Percentiles rank a stretch among this genome's conserved stretches.
phyloP scores from a whole-genome alignment of 2,329 filamentous ascomycete genomes.

The Tricladium varicosporioides region DNA sequence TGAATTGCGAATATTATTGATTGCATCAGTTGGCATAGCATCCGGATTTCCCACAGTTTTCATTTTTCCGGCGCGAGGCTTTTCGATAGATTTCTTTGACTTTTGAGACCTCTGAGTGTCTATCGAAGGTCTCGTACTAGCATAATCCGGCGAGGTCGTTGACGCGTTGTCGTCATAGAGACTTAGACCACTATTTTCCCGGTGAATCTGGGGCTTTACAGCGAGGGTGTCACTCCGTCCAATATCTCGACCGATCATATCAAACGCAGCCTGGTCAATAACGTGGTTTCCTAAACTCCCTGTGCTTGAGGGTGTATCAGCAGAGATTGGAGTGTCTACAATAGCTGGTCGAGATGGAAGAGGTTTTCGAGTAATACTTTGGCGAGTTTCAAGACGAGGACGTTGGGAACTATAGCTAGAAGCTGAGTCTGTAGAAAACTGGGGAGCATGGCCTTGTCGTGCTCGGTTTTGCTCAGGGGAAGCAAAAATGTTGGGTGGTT shows the following conservation, averaged over 20 bases:
- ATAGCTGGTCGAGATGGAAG: constrained; percentile 41
- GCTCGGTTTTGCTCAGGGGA: constrained; percentile 11
- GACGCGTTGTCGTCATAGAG: constrained; percentile 62
- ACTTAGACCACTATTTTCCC: constrained; percentile 37
- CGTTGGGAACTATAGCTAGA: constrained; percentile 19
- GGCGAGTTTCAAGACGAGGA: constrained; percentile 39
- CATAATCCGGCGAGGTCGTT: constrained; percentile 71
- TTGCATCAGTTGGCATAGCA: constrained; percentile 40
- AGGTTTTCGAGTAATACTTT: constrained; percentile 50
- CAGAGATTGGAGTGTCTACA: constrained; percentile 39
- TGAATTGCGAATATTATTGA: constrained; percentile 10
- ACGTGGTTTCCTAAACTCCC: constrained; percentile 41
- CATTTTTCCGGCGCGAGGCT: constrained; percentile 74
- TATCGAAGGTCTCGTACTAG: constrained; percentile 53
- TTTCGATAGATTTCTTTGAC: constrained; percentile 55
- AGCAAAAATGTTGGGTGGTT: constrained; percentile 16
- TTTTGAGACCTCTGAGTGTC: constrained; percentile 44
- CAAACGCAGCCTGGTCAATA: constrained; percentile 49
- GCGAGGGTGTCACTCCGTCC: constrained; percentile 9
- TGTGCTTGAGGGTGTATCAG: constrained; percentile 38
- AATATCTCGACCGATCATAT: constrained; percentile 31
- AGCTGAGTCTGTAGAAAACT: constrained; percentile 23
- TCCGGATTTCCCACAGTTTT: constrained; percentile 64
- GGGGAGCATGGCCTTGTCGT: constrained; percentile 18
- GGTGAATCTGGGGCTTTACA: constrained; percentile 30